Base-by-base conservation (phyloP, 2,329 filamentous ascomycete genomes). In the Dichotomopilus funicola region DNA sequence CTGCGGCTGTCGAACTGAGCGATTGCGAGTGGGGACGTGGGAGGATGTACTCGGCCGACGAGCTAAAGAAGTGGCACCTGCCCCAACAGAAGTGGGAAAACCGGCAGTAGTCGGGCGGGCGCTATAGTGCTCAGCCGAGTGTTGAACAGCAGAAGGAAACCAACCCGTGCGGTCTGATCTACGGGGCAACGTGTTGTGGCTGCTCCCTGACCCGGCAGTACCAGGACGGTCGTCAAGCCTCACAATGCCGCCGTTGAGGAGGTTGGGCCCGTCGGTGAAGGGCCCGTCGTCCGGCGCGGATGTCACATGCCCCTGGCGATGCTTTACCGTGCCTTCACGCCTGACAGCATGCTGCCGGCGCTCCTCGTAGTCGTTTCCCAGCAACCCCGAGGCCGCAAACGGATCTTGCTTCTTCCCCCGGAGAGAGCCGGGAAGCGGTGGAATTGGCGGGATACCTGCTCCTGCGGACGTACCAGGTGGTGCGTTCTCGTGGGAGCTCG, bases 201-300 rank as follows among this genome's bases (percentile, higher is more conserved):
- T 54, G 4, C 37, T 69, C 47, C 63, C 71, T 54, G 64, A 51
- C 12, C 38, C 52, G 40, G 31, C 27, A 3, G 53, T 53, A 13
- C 35, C 47, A 12, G 53, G 55, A 40, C 53, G 49, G 35, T 35
- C 40, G 40, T 57, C 41, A 31, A 11, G 41, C 27, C 6, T n/a
- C 4, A 34, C 40, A 12, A 53, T n/a, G n/a, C 46, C 53, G 12
- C 67, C 72, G 61, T 80, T 83, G 19, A 86, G 65, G 2, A 86
- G 73, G 7, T 77, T 83, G 1, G 81, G 76, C 0, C 81, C 83
- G 6, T 78, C 74, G 4, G 74, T 80, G 63, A 85, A 85, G 8
- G 79, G 65, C 36, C 66, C 61, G 9, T 69, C 68, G 6, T 72
- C 4, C 72, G 57, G 56, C 35, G 61, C 59, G 10, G 58, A 56